Percentiles rank a stretch among this genome's conserved stretches.
These are phyloP conservation scores for Bretschneidera sinensis DNA, from an alignment of 345 rosid species.

Conservation along the genomic window DNA sequence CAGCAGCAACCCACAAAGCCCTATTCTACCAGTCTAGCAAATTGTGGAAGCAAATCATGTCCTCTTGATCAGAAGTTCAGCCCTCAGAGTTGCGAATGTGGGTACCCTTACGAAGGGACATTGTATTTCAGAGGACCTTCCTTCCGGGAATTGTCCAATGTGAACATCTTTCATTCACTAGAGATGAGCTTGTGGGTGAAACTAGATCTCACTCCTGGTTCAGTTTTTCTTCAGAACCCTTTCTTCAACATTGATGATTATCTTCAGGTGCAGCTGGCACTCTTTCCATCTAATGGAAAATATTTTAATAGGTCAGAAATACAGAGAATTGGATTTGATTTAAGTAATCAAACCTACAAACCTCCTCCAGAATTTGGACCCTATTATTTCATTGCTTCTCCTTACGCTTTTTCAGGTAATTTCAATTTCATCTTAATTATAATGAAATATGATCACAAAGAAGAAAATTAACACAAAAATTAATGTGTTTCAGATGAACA, in stretches of 20 bases:
- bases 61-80: conserved; percentile 65
- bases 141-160: conserved; percentile 68
- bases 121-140: conserved; percentile 71
- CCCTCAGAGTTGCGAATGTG: conserved; percentile 93
- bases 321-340: conserved; percentile 65
- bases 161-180: conserved; percentile 53
- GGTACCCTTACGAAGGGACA: conserved; percentile 83
- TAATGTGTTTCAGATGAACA: conserved; percentile 38
- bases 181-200: conserved; percentile 82
- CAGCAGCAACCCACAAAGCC: conserved; percentile 49
- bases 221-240: conserved; percentile 75
- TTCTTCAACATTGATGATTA: conserved; percentile 82
- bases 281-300: conserved; percentile 60
- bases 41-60: conserved; percentile 62
- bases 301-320: conserved; percentile 63
- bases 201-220: conserved; percentile 72
- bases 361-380: conserved; percentile 87
- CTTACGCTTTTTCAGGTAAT: conserved; percentile 83
- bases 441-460: conserved; percentile 5
- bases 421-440: background rate
- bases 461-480: background rate
- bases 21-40: conserved; percentile 71
- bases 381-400: conserved; percentile 76
- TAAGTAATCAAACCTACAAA: conserved; percentile 83
- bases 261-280: conserved; percentile 74